Base-by-base conservation (phyloP, 768 basidiomycete species). In the Boletus sensibilis region DNA sequence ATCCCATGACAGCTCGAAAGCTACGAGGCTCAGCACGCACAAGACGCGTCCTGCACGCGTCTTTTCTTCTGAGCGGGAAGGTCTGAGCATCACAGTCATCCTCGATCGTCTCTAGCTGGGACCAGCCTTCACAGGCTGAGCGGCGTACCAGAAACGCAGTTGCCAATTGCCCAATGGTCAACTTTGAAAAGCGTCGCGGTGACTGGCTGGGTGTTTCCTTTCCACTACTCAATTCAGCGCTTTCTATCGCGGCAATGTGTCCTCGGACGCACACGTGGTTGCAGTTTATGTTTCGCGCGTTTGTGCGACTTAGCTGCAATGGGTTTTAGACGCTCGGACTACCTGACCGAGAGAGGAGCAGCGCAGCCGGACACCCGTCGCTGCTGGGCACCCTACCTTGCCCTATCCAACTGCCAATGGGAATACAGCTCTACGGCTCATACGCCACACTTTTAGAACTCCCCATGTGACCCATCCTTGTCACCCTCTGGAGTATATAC, bases 11-110 rank as follows among this genome's bases (percentile, higher is more conserved):
- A 67, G 61, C 60, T 63, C 65, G 63, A 70, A 71, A 51, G 70
- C 65, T 65, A 40, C 63, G 61, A 60, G 57, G 67, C 68, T 70
- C 68, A 60, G 45, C 56, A 67, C 69, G 60, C 48, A 71, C 68
- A 57, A 43, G 65, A 59, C 45, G 54, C 35, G 57, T 53, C 20
- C 12, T 21, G 21, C 11, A 47, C 59, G 56, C 43, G 54, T 63
- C 65, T 65, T 56, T 61, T 34, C 41, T 70, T 39, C 59, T 65
- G 73, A 71, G 70, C 63, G 64, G 71, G 68, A 72, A 66, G 67
- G 71, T 72, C 67, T 72, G 71, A 73, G 62, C 47, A 46, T 64
- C 50, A 23, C 55, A 44, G 68, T 67, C 69, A 63, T 49, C 66
- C 65, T 58, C 40, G 67, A 73, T 62, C 46, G 70, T 69, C 68